These are phyloP conservation scores for Saccharomycopsis babjevae DNA, from an alignment of 805 yeast species.

Conservation along the genomic window DNA sequence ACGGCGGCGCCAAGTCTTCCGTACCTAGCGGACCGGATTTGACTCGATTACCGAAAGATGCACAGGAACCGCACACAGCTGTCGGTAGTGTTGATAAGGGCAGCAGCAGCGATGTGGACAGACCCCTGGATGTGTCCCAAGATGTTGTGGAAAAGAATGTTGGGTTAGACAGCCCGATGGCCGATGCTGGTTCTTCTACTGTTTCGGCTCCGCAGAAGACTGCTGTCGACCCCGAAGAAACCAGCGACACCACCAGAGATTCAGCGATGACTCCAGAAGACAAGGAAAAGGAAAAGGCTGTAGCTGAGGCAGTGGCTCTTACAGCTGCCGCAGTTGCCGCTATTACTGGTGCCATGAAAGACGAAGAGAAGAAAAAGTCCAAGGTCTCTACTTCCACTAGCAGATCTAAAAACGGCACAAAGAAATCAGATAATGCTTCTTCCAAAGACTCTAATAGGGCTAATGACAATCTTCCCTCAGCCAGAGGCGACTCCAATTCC, in stretches of 20 bases:
- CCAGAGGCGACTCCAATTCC: background rate
- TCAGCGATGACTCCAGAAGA: background rate
- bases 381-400: background rate
- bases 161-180: too few species aligned
- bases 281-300: background rate
- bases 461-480: background rate
- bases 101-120: too few species aligned
- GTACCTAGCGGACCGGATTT: background rate
- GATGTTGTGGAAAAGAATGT: too few species aligned
- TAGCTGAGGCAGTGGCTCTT: background rate
- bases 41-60: background rate
- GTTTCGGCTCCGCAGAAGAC: background rate
- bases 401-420: background rate
- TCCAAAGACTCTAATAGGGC: background rate
- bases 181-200: background rate
- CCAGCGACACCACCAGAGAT: background rate
- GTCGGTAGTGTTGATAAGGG: background rate
- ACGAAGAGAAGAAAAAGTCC: background rate
- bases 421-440: background rate
- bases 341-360: background rate
- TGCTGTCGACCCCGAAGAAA: background rate
- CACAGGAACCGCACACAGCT: background rate
- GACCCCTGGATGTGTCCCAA: too few species aligned
- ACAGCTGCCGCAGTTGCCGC: constrained; percentile 1
- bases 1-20: background rate